Evolutionary conservation across 2,329 filamentous ascomycete species (phyloP), one percentile per base, ranked within the genome.

Genomic region (Arthrobotrys conoides): DNA sequence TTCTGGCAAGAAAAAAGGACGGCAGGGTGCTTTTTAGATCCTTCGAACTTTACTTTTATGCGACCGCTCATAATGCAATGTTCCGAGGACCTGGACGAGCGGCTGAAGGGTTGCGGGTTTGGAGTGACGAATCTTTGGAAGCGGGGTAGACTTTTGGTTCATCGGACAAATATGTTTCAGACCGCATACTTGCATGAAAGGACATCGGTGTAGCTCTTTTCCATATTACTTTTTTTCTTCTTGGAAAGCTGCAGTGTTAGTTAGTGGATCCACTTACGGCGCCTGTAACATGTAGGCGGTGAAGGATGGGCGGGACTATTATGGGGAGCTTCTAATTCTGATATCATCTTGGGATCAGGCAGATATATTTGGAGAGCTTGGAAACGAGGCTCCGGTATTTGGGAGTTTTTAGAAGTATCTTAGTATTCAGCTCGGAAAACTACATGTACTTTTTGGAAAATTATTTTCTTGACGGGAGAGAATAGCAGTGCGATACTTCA

Each of bases 121-220:
- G 8, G n/a, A 41, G 24, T 48, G 61, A 41, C 61, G 38, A 65
- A 48, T 33, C 20, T 53, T 44, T 41, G 30, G 38, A 48, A 57
- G 65, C 65, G 65, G 65, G 65, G 65, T 68, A 57, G 49, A 14
- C 38, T 67, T 53, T 14, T 30, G 24, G 27, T 10, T 18, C 57
- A 44, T 44, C 36, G 57, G 57, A 12, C 16, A 49, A 36, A 49
- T 65, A 65, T 27, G 59, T 48, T 64, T 48, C 59, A 30, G 24
- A 64, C 36, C 20, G 22, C 5, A 22, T 20, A 16, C 14, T 10
- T n/a, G 41, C 61, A 48, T 65, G 53, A 36, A 59, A 59, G 33
- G 53, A 16, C 12, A 41, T 41, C 12, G 12, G 5, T 30, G 1
- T 8, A 38, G 27, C 33, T 12, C 3, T 24, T 30, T n/a, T n/a